A percentile compares a stretch with the other conserved stretches of the same genome.
These are phyloP conservation scores for Backusella liffmaniae DNA, from an alignment of 192 early-diverging fungal species.

Conservation along the genomic window DNA sequence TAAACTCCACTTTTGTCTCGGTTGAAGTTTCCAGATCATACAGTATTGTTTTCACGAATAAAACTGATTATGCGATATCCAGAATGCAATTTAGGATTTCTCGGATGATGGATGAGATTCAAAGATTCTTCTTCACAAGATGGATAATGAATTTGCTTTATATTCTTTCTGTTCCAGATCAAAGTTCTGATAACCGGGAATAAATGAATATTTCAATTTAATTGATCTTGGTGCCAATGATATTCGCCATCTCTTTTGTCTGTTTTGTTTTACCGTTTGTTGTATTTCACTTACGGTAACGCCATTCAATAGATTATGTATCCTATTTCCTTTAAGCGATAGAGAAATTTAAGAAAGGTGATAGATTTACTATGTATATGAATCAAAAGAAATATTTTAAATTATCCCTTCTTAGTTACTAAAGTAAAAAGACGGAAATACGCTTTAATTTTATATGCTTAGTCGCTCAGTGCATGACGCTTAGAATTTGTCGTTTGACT, in stretches of 20 bases:
- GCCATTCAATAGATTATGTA: neutral
- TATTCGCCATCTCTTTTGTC: neutral
- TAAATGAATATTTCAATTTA: neutral
- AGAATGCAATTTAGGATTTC: conserved; percentile 38
- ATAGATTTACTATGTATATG: conserved; percentile 4
- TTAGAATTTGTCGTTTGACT: conserved; percentile 38
- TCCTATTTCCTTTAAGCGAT: neutral
- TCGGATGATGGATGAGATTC: neutral
- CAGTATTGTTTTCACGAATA: conserved; percentile 40
- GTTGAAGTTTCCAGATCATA: conserved; percentile 43
- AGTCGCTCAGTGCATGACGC: conserved; percentile 24
- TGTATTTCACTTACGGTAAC: neutral
- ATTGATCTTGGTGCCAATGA: neutral
- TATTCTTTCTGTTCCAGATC: neutral
- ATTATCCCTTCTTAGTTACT: neutral
- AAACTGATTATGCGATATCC: conserved; percentile 41
- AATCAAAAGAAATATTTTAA: neutral
- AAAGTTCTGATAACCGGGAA: neutral
- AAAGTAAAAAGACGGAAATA: conserved; percentile 4
- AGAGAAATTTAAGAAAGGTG: conserved; percentile 25
- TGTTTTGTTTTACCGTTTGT: too few relatives aligned
- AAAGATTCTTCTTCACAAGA: neutral
- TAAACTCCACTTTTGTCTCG: conserved; percentile 18
- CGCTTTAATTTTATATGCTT: conserved; percentile 22
- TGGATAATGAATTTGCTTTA: neutral